phyloP scores from a whole-genome alignment of 306 rosid genomes.

The Leucaena leucocephala region DNA sequence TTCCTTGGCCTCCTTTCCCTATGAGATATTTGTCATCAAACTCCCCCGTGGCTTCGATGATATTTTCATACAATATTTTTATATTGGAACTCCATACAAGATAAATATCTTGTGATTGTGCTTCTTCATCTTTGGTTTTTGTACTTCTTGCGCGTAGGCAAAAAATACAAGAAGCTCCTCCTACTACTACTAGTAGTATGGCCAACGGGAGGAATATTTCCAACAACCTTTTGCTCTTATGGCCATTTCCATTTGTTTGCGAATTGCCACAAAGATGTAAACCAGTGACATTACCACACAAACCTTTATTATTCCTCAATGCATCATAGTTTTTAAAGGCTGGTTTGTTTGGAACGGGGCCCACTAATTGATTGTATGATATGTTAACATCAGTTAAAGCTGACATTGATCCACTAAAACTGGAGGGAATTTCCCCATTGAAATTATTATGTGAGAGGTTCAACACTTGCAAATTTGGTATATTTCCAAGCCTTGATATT shows the following conservation, averaged over 20 bases:
- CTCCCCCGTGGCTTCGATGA: constrained; percentile 4
- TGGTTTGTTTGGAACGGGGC: constrained; percentile 22
- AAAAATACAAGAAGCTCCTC: neutral
- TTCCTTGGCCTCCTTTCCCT: constrained; percentile 26
- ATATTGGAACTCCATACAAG: neutral
- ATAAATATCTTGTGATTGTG: neutral
- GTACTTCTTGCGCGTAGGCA: neutral
- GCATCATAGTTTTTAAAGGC: constrained; percentile 9
- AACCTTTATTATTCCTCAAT: constrained; percentile 22
- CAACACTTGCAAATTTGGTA: constrained; percentile 29
- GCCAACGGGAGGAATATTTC: neutral
- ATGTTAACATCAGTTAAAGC: neutral
- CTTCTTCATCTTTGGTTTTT: neutral
- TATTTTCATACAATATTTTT: neutral
- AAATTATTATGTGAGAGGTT: constrained; percentile 47
- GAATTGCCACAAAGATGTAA: neutral
- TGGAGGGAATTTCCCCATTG: constrained; percentile 32
- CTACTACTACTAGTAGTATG: neutral
- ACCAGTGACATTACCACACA: neutral
- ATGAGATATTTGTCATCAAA: neutral
- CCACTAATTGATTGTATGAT: constrained; percentile 21
- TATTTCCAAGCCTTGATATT: constrained; percentile 23
- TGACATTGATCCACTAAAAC: constrained; percentile 2
- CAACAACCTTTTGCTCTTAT: neutral
- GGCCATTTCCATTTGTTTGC: neutral